These are phyloP conservation scores for Kandelia obovata DNA, from an alignment of 345 rosid genomes.

Conservation along the genomic window DNA sequence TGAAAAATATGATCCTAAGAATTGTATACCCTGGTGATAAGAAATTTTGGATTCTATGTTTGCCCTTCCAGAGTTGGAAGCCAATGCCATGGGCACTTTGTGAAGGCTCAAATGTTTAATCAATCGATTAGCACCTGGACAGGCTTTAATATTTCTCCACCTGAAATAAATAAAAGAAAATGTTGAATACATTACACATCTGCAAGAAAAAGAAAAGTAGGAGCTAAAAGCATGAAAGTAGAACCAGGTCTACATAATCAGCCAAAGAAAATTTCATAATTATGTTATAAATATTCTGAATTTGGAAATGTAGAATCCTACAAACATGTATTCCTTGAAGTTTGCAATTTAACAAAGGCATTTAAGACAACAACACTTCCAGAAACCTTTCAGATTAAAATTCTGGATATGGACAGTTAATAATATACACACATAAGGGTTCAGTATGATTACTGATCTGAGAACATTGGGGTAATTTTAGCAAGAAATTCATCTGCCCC, in stretches of 20 bases:
- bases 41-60: slow-evolving; percentile 68
- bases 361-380: too few species aligned
- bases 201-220: not conserved
- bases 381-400: too few species aligned
- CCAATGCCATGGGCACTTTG: slow-evolving; percentile 74
- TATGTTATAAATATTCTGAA: too few species aligned
- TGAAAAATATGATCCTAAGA: not conserved
- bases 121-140: slow-evolving; percentile 79
- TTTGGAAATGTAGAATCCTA: too few species aligned
- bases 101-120: slow-evolving; percentile 66
- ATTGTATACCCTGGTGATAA: slow-evolving; percentile 49
- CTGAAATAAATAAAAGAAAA: slow-evolving; percentile 32
- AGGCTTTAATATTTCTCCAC: slow-evolving; percentile 62
- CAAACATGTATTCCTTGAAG: too few species aligned
- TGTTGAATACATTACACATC: not conserved
- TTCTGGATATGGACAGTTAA: too few species aligned
- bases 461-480: slow-evolving; percentile 57
- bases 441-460: slow-evolving; percentile 44
- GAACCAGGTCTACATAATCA: too few species aligned
- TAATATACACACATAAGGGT: too few species aligned
- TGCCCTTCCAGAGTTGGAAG: slow-evolving; percentile 76
- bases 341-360: too few species aligned
- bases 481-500: slow-evolving; percentile 57
- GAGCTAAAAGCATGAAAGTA: too few species aligned
- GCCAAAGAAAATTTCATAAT: too few species aligned